These are phyloP conservation scores for Kernera saxatilis DNA, from an alignment of 345 rosid genomes.

Conservation along the genomic window DNA sequence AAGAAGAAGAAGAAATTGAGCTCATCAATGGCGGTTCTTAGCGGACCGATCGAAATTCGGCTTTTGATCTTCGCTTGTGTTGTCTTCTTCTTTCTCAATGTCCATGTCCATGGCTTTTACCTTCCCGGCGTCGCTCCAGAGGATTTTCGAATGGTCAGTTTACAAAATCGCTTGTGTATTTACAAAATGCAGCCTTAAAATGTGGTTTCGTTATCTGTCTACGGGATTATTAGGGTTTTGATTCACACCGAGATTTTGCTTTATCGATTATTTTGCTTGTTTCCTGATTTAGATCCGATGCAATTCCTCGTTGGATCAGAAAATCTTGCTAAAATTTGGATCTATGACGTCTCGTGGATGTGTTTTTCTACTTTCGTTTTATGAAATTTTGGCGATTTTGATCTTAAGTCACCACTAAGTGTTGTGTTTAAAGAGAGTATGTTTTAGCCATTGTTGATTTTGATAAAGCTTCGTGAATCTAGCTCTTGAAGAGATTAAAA, in stretches of 20 bases:
- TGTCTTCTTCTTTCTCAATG: conserved; percentile 10
- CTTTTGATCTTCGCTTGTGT: conserved; percentile 23
- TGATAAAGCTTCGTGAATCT: neutral
- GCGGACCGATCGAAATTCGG: conserved; percentile 13
- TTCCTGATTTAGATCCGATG: neutral
- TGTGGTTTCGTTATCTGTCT: neutral
- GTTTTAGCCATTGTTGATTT: neutral
- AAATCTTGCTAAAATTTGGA: neutral
- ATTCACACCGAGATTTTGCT: neutral
- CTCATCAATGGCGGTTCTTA: conserved; percentile 37
- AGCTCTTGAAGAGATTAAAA: neutral
- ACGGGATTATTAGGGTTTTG: neutral
- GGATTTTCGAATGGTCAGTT: conserved; percentile 50
- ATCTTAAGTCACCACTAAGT: neutral
- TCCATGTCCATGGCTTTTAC: conserved; percentile 44
- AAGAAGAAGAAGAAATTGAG: conserved; percentile 4
- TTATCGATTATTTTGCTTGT: neutral
- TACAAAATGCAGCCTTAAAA: neutral
- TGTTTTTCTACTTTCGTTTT: neutral
- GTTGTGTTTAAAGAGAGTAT: neutral
- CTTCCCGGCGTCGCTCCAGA: conserved; percentile 79
- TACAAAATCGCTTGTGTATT: neutral
- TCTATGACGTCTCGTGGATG: neutral
- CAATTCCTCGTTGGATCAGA: neutral
- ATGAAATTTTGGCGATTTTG: neutral